Percentiles rank a stretch among this genome's conserved stretches.
Evolutionary conservation across 2,329 filamentous ascomycete genomes (phyloP).

Genomic region (Alternaria arborescens): DNA sequence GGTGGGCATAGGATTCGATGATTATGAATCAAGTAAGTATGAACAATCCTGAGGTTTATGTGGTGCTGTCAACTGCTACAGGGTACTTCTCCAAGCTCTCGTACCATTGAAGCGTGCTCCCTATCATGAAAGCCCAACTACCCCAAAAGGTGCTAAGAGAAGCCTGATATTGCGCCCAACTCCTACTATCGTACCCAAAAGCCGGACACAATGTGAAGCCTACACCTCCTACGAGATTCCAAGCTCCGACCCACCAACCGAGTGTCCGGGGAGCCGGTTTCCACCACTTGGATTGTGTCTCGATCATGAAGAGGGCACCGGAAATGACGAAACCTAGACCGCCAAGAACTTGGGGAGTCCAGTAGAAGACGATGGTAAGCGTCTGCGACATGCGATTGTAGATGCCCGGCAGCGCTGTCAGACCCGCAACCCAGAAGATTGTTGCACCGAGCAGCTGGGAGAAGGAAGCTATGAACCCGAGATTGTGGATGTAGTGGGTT

Average conservation of each 20-base stretch:
- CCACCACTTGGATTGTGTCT: conserved; percentile 72
- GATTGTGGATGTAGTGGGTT: conserved; percentile 67
- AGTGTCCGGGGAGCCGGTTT: conserved; percentile 57
- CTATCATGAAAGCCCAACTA: conserved; percentile 48
- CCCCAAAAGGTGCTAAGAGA: conserved; percentile 46
- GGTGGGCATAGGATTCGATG: neutral
- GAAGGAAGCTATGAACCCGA: conserved; percentile 69
- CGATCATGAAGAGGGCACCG: conserved; percentile 68
- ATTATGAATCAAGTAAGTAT: neutral
- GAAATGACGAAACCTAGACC: conserved; percentile 69
- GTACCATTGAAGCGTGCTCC: conserved; percentile 43
- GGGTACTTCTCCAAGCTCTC: conserved; percentile 45
- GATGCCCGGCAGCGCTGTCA: conserved; percentile 68
- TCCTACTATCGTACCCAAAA: conserved; percentile 43
- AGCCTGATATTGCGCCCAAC: conserved; percentile 47
- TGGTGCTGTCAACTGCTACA: conserved; percentile 20
- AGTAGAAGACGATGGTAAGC: conserved; percentile 65
- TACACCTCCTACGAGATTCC: conserved; percentile 68
- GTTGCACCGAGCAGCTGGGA: conserved; percentile 67
- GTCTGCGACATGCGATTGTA: conserved; percentile 59
- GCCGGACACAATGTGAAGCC: conserved; percentile 63
- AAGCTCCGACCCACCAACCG: too few relatives aligned
- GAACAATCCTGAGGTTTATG: neutral
- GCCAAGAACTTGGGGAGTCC: conserved; percentile 69
- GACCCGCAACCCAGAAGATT: conserved; percentile 71